Conservation (phyloP, 169 alveolate genomes). For the Cryptosporidium bovis region DNA sequence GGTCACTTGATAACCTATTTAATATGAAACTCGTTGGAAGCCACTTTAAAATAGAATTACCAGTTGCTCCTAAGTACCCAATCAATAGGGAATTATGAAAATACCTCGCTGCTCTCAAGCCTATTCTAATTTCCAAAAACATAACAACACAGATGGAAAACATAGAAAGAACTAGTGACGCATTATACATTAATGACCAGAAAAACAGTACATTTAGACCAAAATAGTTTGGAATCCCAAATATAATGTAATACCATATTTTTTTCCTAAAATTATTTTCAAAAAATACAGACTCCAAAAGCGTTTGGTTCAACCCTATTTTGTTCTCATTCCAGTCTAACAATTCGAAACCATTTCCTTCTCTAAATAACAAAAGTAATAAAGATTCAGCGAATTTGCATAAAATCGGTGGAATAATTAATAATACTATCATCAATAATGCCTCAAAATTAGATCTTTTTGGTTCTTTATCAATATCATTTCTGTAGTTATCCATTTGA, state of each 20-base stretch:
- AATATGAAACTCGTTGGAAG: slow-evolving; percentile 51
- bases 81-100: slow-evolving; percentile 43
- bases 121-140: slow-evolving; percentile 47
- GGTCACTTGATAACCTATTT: slow-evolving; percentile 51
- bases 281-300: neutral
- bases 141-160: slow-evolving; percentile 14
- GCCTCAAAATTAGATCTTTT: slow-evolving; percentile 6
- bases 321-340: neutral
- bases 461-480: slow-evolving; percentile 1
- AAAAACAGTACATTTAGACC: slow-evolving; percentile 41
- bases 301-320: neutral
- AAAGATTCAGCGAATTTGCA: slow-evolving; percentile 31
- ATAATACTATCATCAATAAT: neutral
- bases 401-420: slow-evolving; percentile 34
- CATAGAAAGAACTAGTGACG: slow-evolving; percentile 5
- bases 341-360: neutral
- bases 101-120: slow-evolving; percentile 63
- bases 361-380: neutral
- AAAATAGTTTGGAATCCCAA: slow-evolving; percentile 14
- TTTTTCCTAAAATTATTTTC: neutral
- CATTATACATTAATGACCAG: slow-evolving; percentile 36
- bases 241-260: neutral
- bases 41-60: slow-evolving; percentile 41
- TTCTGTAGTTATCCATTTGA: neutral
- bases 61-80: slow-evolving; percentile 61